Evolutionary conservation across 208 protist species (phyloP), one percentile per base, ranked within the genome.

Genomic region (Trypanosoma avium): DNA sequence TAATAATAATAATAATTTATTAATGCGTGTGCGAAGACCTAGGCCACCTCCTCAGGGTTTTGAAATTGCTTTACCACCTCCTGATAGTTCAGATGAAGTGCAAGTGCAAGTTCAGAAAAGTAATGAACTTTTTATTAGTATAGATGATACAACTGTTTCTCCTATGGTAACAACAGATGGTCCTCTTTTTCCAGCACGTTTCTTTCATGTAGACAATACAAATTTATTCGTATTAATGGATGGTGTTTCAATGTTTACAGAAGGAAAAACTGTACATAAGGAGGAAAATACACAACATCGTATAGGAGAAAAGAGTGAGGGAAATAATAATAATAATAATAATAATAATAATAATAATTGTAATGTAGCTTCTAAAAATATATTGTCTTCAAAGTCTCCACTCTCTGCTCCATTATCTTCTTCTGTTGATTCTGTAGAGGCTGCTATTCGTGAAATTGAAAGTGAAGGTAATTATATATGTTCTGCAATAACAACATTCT

Each of bases 121-220:
- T 26, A 86, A 75, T 61, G 78, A 83, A 27, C 81, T 96, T 40
- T 83, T 90, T 32, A 89, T 96, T 45, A 74, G 90, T 65, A 77
- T 82, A 3, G 84, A 93, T 60, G 84, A 93, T 63, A 79, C 73
- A 7, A 84, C 67, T 15, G 71, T 83, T 21, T 93, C 87, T 6
- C 86, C 90, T 1, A 92, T 92, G 60, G 76, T 93, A 6, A 89
- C 81, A 19, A 88, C 79, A 10, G 52, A 71, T 42, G 58, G 33
- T 35, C 21, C 59, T 45, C 36, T 64, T 54, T 30, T 54, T 61
- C 30, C 52, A 5, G 74, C 79, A 8, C 85, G 90, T 64, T 96
- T 96, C 52, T 86, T 93, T 54, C 90, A 96, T 62, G 78, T 96
- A 1, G 81, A 88, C 72, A 90, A 92, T 75, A 96, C 90, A 12